Conservation (phyloP, 768 basidiomycete species). For the Neoboletus brunneissimus region DNA sequence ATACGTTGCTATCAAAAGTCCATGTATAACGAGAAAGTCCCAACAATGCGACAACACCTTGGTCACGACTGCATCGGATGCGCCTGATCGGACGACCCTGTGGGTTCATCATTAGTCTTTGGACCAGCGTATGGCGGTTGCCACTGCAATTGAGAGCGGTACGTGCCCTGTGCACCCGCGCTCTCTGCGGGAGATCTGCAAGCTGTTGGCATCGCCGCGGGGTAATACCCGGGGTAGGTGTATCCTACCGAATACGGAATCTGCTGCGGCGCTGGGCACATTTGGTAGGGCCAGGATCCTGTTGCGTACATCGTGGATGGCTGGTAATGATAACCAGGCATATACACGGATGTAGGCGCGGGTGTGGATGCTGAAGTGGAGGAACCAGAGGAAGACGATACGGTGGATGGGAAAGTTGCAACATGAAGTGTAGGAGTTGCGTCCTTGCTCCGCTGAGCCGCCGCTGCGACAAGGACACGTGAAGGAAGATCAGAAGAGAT, state of each 20-base stretch:
- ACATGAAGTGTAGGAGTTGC: conserved; percentile 20
- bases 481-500: conserved; percentile 10
- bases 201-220: conserved; percentile 9
- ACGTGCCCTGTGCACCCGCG: conserved; percentile 24
- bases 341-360: conserved; percentile 20
- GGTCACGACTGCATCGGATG: conserved; percentile 14
- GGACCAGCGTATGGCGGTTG: conserved; percentile 37
- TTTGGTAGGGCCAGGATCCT: conserved; percentile 36
- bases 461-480: conserved; percentile 13
- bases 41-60: not conserved
- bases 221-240: conserved; percentile 24
- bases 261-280: conserved; percentile 19
- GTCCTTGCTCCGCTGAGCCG: conserved; percentile 11
- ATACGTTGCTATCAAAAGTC: conserved; percentile 10
- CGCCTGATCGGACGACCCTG: conserved; percentile 23
- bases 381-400: conserved; percentile 20
- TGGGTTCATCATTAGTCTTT: conserved; percentile 35
- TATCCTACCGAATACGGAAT: conserved; percentile 22
- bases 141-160: conserved; percentile 33
- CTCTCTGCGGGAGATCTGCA: conserved; percentile 15
- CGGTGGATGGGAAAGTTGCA: conserved; percentile 23
- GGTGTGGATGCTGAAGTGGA: conserved; percentile 19
- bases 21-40: not conserved
- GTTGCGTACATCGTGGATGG: conserved; percentile 20
- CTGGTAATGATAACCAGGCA: conserved; percentile 21